These are phyloP conservation scores for Penicillium bovifimosum DNA, from an alignment of 495 filamentous ascomycete species.

Conservation along the genomic window DNA sequence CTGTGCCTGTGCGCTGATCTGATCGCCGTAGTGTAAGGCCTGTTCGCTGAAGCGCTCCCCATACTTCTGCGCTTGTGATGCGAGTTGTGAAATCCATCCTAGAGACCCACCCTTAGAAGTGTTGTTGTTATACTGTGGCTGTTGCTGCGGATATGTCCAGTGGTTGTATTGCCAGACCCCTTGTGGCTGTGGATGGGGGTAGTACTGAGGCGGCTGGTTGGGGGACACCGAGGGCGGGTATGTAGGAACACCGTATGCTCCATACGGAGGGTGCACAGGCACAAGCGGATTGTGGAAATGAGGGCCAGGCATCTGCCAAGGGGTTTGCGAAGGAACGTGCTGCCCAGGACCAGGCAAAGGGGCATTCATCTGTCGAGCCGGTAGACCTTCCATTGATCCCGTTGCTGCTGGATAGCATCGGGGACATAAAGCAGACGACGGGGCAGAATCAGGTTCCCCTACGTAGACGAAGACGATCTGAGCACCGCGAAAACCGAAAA, in stretches of 20 bases:
- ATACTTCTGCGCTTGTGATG: constrained; percentile 40
- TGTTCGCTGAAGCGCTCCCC: constrained; percentile 40
- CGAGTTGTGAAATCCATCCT: constrained; percentile 35
- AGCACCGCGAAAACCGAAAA: constrained; percentile 42
- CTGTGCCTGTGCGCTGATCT: constrained; percentile 37
- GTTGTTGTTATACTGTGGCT: constrained; percentile 20
- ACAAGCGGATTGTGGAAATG: constrained; percentile 12
- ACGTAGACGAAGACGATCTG: constrained; percentile 37
- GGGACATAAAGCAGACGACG: constrained; percentile 39
- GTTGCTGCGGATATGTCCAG: constrained; percentile 23
- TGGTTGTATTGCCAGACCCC: constrained; percentile 31
- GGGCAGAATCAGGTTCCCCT: constrained; percentile 34
- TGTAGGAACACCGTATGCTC: constrained; percentile 17
- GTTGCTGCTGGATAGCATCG: constrained; percentile 43
- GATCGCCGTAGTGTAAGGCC: constrained; percentile 39
- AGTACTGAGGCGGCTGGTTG: constrained; percentile 25
- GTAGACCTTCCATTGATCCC: constrained; percentile 8
- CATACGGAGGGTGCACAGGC: constrained; percentile 8
- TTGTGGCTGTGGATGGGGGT: constrained; percentile 23
- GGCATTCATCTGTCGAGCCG: constrained; percentile 5
- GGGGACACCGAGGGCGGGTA: constrained; percentile 9
- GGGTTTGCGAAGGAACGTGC: constrained; percentile 11
- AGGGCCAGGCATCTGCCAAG: constrained; percentile 16
- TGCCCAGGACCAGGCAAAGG: constrained; percentile 16
- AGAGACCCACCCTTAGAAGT: constrained; percentile 28